Conservation (phyloP, 371 early-diverging fungal species). For the Saksenaea vasiformis region DNA sequence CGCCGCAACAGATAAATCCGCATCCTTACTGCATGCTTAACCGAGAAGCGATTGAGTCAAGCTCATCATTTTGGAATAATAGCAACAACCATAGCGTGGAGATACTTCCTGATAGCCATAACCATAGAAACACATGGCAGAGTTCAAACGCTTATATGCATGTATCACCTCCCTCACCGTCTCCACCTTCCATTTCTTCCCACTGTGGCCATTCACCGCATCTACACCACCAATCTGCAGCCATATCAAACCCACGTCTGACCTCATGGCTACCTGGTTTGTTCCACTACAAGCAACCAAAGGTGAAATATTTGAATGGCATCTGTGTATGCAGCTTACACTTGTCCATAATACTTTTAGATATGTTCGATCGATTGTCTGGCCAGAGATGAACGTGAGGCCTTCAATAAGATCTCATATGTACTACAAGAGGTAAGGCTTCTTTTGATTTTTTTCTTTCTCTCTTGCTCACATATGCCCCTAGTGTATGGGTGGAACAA, state of each 20-base stretch:
- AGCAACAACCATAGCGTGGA: background rate
- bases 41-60: background rate
- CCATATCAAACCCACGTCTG: conserved; percentile 6
- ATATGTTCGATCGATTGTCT: conserved; percentile 46
- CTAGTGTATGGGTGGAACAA: conserved; percentile 43
- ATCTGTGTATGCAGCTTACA: conserved; percentile 11
- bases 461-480: background rate
- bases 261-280: conserved; percentile 27
- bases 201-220: background rate
- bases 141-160: background rate
- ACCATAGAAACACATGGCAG: background rate
- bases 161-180: background rate
- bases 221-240: background rate
- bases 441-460: background rate
- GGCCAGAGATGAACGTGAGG: conserved; percentile 48
- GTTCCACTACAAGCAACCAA: conserved; percentile 28
- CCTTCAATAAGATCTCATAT: conserved; percentile 44
- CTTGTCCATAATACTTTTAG: conserved; percentile 45
- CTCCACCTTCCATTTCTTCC: background rate
- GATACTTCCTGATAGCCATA: background rate
- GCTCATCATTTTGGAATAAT: background rate
- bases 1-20: background rate
- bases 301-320: conserved; percentile 5
- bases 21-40: background rate
- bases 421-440: conserved; percentile 43